A percentile compares a stretch with the other conserved stretches of the same genome.
Conservation (phyloP, 768 basidiomycete genomes). For the Calocybe gangraenosa region DNA sequence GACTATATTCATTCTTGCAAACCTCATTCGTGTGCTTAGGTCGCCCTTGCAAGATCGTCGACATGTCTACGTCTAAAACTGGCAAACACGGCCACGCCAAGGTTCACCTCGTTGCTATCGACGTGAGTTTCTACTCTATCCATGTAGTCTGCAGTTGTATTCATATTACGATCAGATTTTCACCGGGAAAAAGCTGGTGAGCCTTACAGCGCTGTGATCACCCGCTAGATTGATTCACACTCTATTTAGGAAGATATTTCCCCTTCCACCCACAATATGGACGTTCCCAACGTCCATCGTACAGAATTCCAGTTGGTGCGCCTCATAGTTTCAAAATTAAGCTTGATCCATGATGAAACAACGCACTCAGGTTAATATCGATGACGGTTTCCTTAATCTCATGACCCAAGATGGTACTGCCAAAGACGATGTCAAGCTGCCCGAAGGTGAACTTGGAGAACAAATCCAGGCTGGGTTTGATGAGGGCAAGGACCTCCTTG, state of each 20-base stretch:
- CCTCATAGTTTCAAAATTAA: slow-evolving; percentile 11
- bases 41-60: slow-evolving; percentile 97
- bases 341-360: slow-evolving; percentile 6
- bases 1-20: slow-evolving; percentile 3
- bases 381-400: slow-evolving; percentile 94
- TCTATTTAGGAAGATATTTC: slow-evolving; percentile 79
- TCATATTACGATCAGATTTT: slow-evolving; percentile 67
- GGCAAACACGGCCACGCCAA: slow-evolving; percentile 99
- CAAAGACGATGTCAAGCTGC: slow-evolving; percentile 95
- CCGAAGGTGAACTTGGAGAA: slow-evolving; percentile 78
- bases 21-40: slow-evolving; percentile 31
- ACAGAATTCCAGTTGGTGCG: slow-evolving; percentile 87
- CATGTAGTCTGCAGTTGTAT: slow-evolving; percentile 10
- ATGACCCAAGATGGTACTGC: slow-evolving; percentile 74
- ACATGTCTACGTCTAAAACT: slow-evolving; percentile 99
- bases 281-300: slow-evolving; percentile 91
- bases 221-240: background rate
- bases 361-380: slow-evolving; percentile 69
- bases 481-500: slow-evolving; percentile 79
- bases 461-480: slow-evolving; percentile 72
- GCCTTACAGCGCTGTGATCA: slow-evolving; percentile 25
- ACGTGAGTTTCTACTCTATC: slow-evolving; percentile 56
- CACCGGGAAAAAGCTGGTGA: slow-evolving; percentile 93
- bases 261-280: slow-evolving; percentile 99
- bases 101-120: slow-evolving; percentile 95